phyloP scores from a whole-genome alignment of 1,284 basidiomycete genomes.

The Neonothopanus nambi region DNA sequence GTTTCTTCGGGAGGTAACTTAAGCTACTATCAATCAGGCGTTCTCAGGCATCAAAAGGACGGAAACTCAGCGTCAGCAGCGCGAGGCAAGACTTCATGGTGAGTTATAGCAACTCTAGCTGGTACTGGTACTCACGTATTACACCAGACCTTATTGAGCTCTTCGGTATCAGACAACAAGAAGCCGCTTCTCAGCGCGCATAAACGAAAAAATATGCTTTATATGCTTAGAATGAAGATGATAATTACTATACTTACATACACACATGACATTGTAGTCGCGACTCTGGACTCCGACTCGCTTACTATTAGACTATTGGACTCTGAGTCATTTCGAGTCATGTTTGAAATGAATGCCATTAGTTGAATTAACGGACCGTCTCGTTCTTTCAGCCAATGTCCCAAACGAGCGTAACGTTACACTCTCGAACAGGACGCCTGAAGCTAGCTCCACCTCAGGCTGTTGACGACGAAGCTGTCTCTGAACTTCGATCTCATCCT shows the following conservation, averaged over 20 bases:
- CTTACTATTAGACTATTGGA: too few species aligned
- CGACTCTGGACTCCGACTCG: too few species aligned
- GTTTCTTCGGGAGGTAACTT: background rate
- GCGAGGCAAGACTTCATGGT: slow-evolving; percentile 77
- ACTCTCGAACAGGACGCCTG: slow-evolving; percentile 40
- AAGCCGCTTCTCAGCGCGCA: background rate
- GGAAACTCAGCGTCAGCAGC: slow-evolving; percentile 70
- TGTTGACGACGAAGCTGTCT: slow-evolving; percentile 35
- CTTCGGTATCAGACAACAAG: slow-evolving; percentile 47
- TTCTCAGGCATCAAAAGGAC: slow-evolving; percentile 75
- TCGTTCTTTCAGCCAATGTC: background rate
- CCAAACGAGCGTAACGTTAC: background rate
- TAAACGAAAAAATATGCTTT: background rate
- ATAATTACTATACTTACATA: too few species aligned
- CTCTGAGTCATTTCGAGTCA: background rate
- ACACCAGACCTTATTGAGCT: slow-evolving; percentile 53
- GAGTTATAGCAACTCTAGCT: slow-evolving; percentile 21
- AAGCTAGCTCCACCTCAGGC: slow-evolving; percentile 35
- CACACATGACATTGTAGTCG: too few species aligned
- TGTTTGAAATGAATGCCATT: background rate
- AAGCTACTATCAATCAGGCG: slow-evolving; percentile 45
- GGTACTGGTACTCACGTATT: background rate
- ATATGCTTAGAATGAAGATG: too few species aligned
- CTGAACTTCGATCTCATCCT: slow-evolving; percentile 38
- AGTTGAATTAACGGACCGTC: background rate